Base-by-base conservation (phyloP, 2,329 filamentous ascomycete genomes). In the Simplicillium sp. region DNA sequence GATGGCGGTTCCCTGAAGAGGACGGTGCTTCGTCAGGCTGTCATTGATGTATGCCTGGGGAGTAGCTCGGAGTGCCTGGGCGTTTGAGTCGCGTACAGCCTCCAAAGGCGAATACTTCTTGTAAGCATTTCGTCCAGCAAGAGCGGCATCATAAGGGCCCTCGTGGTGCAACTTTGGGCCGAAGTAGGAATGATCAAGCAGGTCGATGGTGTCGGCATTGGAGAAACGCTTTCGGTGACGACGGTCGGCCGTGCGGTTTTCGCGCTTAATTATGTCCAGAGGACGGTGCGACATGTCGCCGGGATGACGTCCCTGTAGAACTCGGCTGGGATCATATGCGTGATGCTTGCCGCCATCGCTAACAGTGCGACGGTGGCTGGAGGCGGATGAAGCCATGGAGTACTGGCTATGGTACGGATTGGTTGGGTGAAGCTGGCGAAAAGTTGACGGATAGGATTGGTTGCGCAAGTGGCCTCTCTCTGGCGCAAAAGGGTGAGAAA, bases 121-220 rank as follows among this genome's bases (percentile, higher is more conserved):
- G 51, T 78, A 70, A 4, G 65, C 69, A 62, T 96, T 96, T 37
- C 86, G 75, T 11, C 84, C 77, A 2, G 82, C 68, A 39, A 87
- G 70, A 2, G 86, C 83, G 9, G 89, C 87, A 57, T 97, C 90
- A 51, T 85, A 97, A 0, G 90, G 90, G 0, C 90, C 89, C 48
- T 83, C 86, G 53, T 97, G 90, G 59, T 96, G 90, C 60, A 94
- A 95, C 3, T 72, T 64, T 14, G 71, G 72, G 38, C 75, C 74
- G 33, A 71, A 60, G n/a, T 74, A 71, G 56, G 20, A 25, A 9
- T 25, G 20, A 25, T 95, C 90, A 1, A 97, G 76, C 5, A 69
- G 67, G 58, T 96, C 90, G 53, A 97, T 92, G 8, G 72, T 70
- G 58, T 97, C 89, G 2, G 86, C 75, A 18, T 80, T 75, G 13